Base-by-base conservation (phyloP, 768 basidiomycete species). In the Lyophyllum atratum region DNA sequence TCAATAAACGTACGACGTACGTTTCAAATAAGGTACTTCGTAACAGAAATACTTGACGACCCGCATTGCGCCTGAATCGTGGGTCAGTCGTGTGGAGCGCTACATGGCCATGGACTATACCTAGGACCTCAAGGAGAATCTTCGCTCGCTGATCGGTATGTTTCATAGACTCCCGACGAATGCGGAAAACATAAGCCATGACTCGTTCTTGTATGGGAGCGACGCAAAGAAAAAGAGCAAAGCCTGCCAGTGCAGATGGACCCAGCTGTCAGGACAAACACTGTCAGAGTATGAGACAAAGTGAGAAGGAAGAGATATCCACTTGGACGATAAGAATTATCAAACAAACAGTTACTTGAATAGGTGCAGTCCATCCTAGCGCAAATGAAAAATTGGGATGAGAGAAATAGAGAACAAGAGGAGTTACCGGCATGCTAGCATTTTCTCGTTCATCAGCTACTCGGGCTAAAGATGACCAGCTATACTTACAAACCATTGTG, bases 21-120 rank as follows among this genome's bases (percentile, higher is more conserved):
- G 76, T 59, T 83, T 76, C 43, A 89, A 68, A 70, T 89, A 90
- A 0, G 88, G 85, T 1, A 76, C 61, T 70, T 91, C 89, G 59
- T 89, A 90, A 25, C 83, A 85, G 67, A 91, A 91, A 63, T 85
- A 88, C 68, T 89, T 90, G 52, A 91, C 84, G n/a, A 89, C 79
- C 4, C 85, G 80, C 86, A 90, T 89, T 1, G 79, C 80, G 47
- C 81, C 82, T 80, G 50, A 31, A 37, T 34, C 28, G 17, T 22
- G 15, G n/a, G 24, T 55, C 19, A 55, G 34, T 12, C 5, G 5
- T 33, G 44, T 37, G 40, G 21, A 55, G 19, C 46, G 5, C 15
- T 19, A 28, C 37, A 50, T 19, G 44, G 25, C 24, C 22, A 39
- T 44, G 7, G 3, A 24, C 44, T 72, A 58, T 68, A 76, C 86